These are phyloP conservation scores for Aulographum hederae DNA, from an alignment of 2,329 filamentous ascomycete species.

Conservation along the genomic window DNA sequence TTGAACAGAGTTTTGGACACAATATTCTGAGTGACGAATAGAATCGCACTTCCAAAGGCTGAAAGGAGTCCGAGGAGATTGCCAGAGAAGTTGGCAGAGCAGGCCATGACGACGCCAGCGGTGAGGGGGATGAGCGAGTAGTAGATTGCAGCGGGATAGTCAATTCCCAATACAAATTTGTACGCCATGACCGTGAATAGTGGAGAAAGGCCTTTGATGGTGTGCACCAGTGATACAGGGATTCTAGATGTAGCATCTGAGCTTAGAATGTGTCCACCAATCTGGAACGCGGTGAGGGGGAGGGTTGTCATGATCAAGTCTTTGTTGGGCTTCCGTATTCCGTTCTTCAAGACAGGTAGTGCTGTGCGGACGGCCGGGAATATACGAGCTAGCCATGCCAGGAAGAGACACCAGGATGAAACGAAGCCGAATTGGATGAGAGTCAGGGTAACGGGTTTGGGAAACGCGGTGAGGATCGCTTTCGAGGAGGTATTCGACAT, in stretches of 20 bases:
- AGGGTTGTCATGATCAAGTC: constrained; percentile 76
- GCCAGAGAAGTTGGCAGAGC: constrained; percentile 76
- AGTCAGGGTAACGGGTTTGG: constrained; percentile 80
- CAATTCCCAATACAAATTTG: constrained; percentile 71
- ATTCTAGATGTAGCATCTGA: constrained; percentile 90
- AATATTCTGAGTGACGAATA: constrained; percentile 97
- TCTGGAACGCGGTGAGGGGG: constrained; percentile 84
- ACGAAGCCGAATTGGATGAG: constrained; percentile 90
- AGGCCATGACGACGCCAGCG: constrained; percentile 86
- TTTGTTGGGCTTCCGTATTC: constrained; percentile 61
- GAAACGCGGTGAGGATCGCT: constrained; percentile 80
- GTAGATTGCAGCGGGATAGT: constrained; percentile 68
- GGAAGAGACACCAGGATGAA: constrained; percentile 65
- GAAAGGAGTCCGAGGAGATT: constrained; percentile 83
- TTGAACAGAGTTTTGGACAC: constrained; percentile 98
- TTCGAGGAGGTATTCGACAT: constrained; percentile 97
- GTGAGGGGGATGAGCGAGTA: constrained; percentile 69
- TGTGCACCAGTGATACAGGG: constrained; percentile 91
- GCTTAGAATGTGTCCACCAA: constrained; percentile 82
- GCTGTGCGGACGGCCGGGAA: constrained; percentile 53
- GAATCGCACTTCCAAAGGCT: constrained; percentile 73
- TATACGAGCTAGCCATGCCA: constrained; percentile 55
- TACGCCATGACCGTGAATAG: constrained; percentile 92
- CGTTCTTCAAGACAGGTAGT: constrained; percentile 65
- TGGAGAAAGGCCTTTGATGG: constrained; percentile 92